Evolutionary conservation across 306 rosid species (phyloP).

Genomic region (Castanea crenata): DNA sequence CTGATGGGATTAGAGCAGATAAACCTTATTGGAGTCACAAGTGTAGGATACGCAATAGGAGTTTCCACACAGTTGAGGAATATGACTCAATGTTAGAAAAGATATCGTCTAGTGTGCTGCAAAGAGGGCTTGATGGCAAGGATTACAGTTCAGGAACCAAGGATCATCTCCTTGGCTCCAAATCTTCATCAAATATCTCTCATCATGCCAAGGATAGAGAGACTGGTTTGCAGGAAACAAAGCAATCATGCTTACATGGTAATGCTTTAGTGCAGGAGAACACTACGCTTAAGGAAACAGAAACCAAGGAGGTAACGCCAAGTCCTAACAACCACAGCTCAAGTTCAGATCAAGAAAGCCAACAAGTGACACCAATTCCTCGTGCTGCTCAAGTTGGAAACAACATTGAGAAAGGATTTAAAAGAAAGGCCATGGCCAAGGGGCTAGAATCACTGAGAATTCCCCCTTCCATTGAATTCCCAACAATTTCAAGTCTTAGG

Average conservation of each 20-base stretch:
- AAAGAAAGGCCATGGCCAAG: constrained; percentile 41
- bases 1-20: constrained; percentile 21
- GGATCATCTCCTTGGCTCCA: constrained; percentile 7
- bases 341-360: constrained; percentile 11
- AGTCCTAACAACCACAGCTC: constrained; percentile 11
- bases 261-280: constrained; percentile 4
- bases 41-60: constrained; percentile 19
- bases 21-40: constrained; percentile 14
- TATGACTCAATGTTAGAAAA: constrained; percentile 32
- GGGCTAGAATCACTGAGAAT: constrained; percentile 43
- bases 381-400: neutral
- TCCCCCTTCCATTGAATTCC: constrained; percentile 30
- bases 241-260: constrained; percentile 12
- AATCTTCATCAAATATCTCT: constrained; percentile 3
- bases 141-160: constrained; percentile 21
- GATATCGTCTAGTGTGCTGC: constrained; percentile 13
- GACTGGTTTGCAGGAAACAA: constrained; percentile 19
- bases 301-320: constrained; percentile 2
- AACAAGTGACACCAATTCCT: constrained; percentile 20
- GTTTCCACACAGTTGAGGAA: constrained; percentile 56
- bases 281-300: neutral
- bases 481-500: constrained; percentile 39
- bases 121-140: constrained; percentile 17
- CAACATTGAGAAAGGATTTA: constrained; percentile 29
- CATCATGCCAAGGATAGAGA: constrained; percentile 17